phyloP scores from a whole-genome alignment of 2,329 filamentous ascomycete species.

The Fusarium nodosum region DNA sequence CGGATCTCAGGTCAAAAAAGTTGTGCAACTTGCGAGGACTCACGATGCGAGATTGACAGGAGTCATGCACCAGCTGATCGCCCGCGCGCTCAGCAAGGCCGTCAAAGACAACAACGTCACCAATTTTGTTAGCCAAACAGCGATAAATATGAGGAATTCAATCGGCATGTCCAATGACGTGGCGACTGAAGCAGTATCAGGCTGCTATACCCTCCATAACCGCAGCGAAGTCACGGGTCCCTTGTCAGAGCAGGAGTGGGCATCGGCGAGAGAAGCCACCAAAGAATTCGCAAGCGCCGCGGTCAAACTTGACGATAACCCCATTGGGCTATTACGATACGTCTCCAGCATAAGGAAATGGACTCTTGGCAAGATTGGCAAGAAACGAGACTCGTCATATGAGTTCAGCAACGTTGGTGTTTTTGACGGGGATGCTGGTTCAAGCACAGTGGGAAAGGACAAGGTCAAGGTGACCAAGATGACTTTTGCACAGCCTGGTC shows the following conservation, averaged over 20 bases:
- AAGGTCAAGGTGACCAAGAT: conserved; percentile 33
- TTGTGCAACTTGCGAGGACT: conserved; percentile 19
- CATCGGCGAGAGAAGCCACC: conserved; percentile 29
- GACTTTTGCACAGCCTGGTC: conserved; percentile 47
- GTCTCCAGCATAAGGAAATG: conserved; percentile 42
- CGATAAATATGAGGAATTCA: conserved; percentile 45
- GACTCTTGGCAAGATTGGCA: conserved; percentile 42
- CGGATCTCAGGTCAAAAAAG: conserved; percentile 20
- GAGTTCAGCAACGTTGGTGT: conserved; percentile 46
- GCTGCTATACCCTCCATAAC: conserved; percentile 26
- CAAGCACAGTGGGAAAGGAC: background rate
- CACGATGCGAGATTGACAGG: conserved; percentile 45
- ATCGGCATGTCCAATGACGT: conserved; percentile 39
- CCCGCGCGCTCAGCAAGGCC: conserved; percentile 40
- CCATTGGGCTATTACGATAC: conserved; percentile 45
- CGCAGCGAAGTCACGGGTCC: conserved; percentile 16
- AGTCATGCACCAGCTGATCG: conserved; percentile 40
- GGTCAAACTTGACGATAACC: conserved; percentile 32
- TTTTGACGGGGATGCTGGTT: conserved; percentile 18
- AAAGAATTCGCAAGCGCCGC: conserved; percentile 31
- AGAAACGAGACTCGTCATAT: conserved; percentile 41
- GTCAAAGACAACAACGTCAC: conserved; percentile 36
- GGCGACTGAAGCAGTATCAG: conserved; percentile 38
- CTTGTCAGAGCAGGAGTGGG: conserved; percentile 43
- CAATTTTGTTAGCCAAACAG: conserved; percentile 45